These are phyloP conservation scores for Exophiala viscosa DNA, from an alignment of 2,329 filamentous ascomycete genomes.

Conservation along the genomic window DNA sequence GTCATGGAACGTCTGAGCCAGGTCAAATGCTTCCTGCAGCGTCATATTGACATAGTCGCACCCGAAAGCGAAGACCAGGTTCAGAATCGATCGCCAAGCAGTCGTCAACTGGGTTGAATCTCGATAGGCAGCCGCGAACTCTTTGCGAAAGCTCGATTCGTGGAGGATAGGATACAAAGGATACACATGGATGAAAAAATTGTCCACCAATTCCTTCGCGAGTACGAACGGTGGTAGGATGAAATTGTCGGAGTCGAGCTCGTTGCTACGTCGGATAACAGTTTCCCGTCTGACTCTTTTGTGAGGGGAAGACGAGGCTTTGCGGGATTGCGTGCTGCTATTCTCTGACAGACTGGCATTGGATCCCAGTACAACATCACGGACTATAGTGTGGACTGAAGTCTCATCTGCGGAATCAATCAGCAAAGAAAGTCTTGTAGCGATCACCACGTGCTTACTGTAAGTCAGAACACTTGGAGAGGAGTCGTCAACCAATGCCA, in stretches of 20 bases:
- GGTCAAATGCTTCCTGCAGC: not conserved
- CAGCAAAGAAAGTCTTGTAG: not conserved
- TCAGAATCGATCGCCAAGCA: not conserved
- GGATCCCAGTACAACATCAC: not conserved
- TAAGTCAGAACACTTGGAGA: not conserved
- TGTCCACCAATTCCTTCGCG: not conserved
- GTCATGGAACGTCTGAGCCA: not conserved
- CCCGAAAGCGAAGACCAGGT: not conserved
- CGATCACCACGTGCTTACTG: not conserved
- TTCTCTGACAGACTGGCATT: not conserved
- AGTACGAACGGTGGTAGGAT: not conserved
- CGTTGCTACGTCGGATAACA: not conserved
- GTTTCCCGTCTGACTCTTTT: not conserved
- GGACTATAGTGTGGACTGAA: not conserved
- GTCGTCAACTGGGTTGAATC: not conserved
- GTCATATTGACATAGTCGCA: not conserved
- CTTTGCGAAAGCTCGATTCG: not conserved
- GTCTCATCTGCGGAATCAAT: not conserved
- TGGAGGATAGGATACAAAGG: not conserved
- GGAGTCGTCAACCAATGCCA: not conserved
- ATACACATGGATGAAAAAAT: not conserved
- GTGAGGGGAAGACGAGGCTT: not conserved
- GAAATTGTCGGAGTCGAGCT: not conserved
- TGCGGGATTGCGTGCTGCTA: not conserved
- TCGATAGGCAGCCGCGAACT: not conserved